Base-by-base conservation (phyloP, 257 asterid species). In the Solanum bulbocastanum region DNA sequence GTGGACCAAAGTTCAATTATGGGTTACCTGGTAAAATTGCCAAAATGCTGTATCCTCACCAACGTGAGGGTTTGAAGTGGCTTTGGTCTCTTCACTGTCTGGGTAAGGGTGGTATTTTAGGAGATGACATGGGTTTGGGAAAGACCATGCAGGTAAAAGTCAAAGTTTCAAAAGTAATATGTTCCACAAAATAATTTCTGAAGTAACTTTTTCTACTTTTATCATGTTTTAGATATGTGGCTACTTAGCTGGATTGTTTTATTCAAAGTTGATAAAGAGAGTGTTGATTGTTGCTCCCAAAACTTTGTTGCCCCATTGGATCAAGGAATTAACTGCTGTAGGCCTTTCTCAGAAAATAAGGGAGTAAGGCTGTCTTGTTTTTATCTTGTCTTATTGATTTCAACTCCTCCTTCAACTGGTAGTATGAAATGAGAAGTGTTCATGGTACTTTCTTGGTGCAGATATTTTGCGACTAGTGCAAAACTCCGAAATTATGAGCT, bases 81-180 rank as follows among this genome's bases (percentile, higher is more conserved):
- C 96, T 96, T 22, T 96, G 99, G 99, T 94, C 98, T 84, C 98
- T 96, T 89, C 99, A 95, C 87, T 95, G 94, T 86, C 94, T 90
- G 92, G 97, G 97, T 52, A 93, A 95, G 90, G 99, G 99, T 32
- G 99, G 99, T 37, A 91, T 96, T 20, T 91, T 96, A 92, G 98
- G 98, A 27, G 99, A 96, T 90, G 99, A 96, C 87, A 96, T 96
- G 99, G 99, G 99, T 75, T 93, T 96, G 46, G 99, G 99, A 66
- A 96, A 96, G 95, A 96, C 99, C 79, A 96, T 96, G 99, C 99
- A 96, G 99, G 99, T 96, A 90, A 42, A 52, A 32, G 49, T 49
- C 69, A 82, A 81, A 85, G 25, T 72, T 69, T 9, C 66, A 44
- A 25, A 37, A 71, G 35, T 74, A 72, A 27, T 36, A 46, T 15